Conservation (phyloP, 345 rosid genomes). For the Brassica carinata region DNA sequence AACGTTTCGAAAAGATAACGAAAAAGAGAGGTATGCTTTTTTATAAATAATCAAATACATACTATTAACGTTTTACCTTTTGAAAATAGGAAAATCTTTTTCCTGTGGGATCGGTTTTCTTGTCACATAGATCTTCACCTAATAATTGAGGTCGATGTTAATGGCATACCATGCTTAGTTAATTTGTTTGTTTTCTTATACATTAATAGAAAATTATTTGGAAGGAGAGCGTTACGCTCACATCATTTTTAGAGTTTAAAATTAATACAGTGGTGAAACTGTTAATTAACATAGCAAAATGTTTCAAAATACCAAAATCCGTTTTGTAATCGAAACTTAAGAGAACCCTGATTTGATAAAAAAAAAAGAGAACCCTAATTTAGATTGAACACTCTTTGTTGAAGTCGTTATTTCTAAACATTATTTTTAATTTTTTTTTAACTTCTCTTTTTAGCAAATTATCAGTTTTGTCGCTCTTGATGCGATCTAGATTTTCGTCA, state of each 20-base stretch:
- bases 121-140: conserved; percentile 24
- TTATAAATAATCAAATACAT: conserved; percentile 2
- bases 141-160: conserved; percentile 16
- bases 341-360: neutral
- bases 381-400: neutral
- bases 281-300: neutral
- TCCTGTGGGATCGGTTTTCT: conserved; percentile 12
- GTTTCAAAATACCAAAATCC: neutral
- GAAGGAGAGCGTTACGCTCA: neutral
- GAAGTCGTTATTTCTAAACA: neutral
- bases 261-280: neutral
- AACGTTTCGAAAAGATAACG: conserved; percentile 27
- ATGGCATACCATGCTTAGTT: conserved; percentile 11
- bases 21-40: conserved; percentile 32
- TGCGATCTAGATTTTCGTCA: neutral
- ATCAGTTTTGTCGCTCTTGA: neutral
- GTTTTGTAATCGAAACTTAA: neutral
- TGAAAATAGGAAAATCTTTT: conserved; percentile 15
- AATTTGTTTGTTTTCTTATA: neutral
- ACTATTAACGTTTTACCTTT: conserved; percentile 21
- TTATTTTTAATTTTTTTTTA: neutral
- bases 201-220: neutral
- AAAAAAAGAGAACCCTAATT: neutral
- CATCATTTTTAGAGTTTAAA: neutral
- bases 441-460: neutral